A percentile compares a stretch with the other conserved stretches of the same genome.
Evolutionary conservation across 1,284 basidiomycete genomes (phyloP).

Genomic region (Apiotrichum mycotoxinovorans): DNA sequence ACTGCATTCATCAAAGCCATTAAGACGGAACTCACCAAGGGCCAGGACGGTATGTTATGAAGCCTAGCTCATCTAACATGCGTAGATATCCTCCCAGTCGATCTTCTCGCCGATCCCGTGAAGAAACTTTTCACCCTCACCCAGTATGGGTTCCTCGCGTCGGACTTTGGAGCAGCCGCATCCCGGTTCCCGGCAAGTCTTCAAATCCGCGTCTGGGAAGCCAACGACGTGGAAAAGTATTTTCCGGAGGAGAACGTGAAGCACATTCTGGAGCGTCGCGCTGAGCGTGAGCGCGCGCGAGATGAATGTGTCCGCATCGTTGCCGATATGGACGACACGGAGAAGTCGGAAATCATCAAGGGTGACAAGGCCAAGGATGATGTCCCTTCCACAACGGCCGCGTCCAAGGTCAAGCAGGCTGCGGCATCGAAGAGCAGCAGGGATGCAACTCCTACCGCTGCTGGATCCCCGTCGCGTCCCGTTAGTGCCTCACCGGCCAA

Average conservation of each 20-base stretch:
- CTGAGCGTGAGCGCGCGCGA: constrained; percentile 29
- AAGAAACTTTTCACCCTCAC: constrained; percentile 31
- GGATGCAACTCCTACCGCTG: background rate
- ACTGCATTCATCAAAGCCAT: constrained; percentile 33
- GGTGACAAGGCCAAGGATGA: constrained; percentile 14
- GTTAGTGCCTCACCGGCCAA: constrained; percentile 35
- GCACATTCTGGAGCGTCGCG: constrained; percentile 13
- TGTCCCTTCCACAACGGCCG: background rate
- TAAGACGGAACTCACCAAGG: constrained; percentile 23
- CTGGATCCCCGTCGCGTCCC: constrained; percentile 22
- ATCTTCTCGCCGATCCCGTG: constrained; percentile 26
- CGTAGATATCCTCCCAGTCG: constrained; percentile 22
- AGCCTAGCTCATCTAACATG: background rate
- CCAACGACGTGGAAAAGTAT: constrained; percentile 28
- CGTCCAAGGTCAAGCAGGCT: background rate
- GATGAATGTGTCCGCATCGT: constrained; percentile 30
- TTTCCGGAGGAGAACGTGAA: constrained; percentile 29
- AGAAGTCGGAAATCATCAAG: constrained; percentile 35
- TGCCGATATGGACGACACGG: constrained; percentile 29
- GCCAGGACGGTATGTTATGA: constrained; percentile 18
- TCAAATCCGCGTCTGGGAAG: constrained; percentile 43
- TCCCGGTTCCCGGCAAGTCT: constrained; percentile 33
- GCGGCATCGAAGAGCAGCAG: background rate
- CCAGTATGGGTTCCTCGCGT: constrained; percentile 36
- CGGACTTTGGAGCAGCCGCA: constrained; percentile 29